Base-by-base conservation (phyloP, 2,329 filamentous ascomycete species). In the Tolypocladium sp. region DNA sequence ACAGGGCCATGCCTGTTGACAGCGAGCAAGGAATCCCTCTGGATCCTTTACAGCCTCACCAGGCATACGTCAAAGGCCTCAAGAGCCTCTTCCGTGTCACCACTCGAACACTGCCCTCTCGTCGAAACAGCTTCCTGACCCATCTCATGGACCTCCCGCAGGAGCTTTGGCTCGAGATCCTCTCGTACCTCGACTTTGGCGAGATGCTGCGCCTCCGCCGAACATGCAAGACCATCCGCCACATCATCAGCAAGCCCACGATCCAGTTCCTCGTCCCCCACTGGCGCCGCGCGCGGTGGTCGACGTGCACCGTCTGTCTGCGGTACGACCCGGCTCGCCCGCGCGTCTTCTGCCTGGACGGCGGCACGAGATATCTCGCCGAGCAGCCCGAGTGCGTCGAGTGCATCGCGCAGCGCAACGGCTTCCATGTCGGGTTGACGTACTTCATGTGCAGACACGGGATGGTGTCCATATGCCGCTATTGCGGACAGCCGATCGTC, bases 141-240 rank as follows among this genome's bases (percentile, higher is more conserved):
- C 22, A 57, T 2, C 58, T 79, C 4, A 63, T 76, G 41, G 67
- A 66, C 33, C 69, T 79, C 0, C 77, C 77, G 4, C 66, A 67
- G 9, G 77, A 79, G 64, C 63, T 80, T 7, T 74, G 77, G 57
- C 65, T 77, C 51, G 65, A 73, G 63, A 70, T 79, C 46, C 63
- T 78, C n/a, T 62, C 66, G 27, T 64, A 73, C 27, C 73, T 79
- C 57, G 69, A 70, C 58, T 77, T 79, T 58, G 76, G 73, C 44
- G 74, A 78, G 62, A 69, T 79, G 22, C 71, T 77, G 62, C 70
- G 71, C 20, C 67, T 79, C 20, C 73, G 77, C 13, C 69, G 71
- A 33, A 77, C 76, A 12, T 77, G 73, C 63, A 71, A 67, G 44
- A 67, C 69, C 60, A 71, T 76, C 57, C 73, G 70, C 56, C 56